Conservation (phyloP, 2,329 filamentous ascomycete genomes). For the Nemania sp. region DNA sequence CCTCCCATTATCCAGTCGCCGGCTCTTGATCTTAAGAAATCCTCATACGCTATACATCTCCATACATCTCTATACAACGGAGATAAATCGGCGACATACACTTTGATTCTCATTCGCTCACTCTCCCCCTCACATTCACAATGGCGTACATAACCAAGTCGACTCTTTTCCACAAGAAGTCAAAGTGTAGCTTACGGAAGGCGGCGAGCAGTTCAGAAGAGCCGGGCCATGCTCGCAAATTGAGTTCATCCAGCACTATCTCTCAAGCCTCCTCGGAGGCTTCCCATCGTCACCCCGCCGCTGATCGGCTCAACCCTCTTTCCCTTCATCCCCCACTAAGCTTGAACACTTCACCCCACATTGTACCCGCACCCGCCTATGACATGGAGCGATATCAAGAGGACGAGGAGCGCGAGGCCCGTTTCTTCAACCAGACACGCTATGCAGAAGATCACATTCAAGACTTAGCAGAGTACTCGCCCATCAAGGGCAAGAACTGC, state of each 20-base stretch:
- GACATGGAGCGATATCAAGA: slow-evolving; percentile 34
- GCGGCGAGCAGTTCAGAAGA: slow-evolving; percentile 30
- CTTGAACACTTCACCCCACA: slow-evolving; percentile 39
- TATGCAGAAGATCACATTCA: slow-evolving; percentile 34
- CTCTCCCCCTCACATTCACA: slow-evolving; percentile 3
- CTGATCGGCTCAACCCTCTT: slow-evolving; percentile 36
- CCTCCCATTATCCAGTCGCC: slow-evolving; percentile 4
- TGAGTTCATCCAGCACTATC: slow-evolving; percentile 38
- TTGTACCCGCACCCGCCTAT: slow-evolving; percentile 36
- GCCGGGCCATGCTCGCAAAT: slow-evolving; percentile 32
- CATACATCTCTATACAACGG: slow-evolving; percentile 8
- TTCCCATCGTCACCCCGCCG: slow-evolving; percentile 22
- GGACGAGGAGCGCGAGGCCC: slow-evolving; percentile 35
- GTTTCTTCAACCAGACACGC: slow-evolving; percentile 33
- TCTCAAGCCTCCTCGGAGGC: slow-evolving; percentile 35
- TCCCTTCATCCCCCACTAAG: slow-evolving; percentile 40
- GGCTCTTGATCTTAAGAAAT: slow-evolving; percentile 10
- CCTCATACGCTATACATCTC: slow-evolving; percentile 5
- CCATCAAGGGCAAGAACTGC: slow-evolving; percentile 37
- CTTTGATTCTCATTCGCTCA: not conserved
- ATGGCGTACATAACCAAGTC: slow-evolving; percentile 29
- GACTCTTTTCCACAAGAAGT: slow-evolving; percentile 39
- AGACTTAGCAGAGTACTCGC: slow-evolving; percentile 34
- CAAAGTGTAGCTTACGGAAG: slow-evolving; percentile 32
- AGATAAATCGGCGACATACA: not conserved